Evolutionary conservation across 305 asterid species (phyloP), one percentile per base, ranked within the genome.

Genomic region (Rubia balearica): DNA sequence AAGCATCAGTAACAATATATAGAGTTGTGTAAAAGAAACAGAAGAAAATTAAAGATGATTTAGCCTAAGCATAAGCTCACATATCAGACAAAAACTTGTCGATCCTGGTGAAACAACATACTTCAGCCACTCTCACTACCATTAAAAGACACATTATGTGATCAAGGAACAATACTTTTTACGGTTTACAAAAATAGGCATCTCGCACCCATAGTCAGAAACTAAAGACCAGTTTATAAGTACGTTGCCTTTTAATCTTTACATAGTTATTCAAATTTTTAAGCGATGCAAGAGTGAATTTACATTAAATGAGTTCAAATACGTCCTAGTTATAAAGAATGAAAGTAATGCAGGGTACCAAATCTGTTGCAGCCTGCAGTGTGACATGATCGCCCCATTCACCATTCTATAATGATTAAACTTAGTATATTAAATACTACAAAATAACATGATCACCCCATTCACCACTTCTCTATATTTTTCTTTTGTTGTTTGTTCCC

Each of bases 361-460:
- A 85, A 83, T 93, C 97, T 61, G 98, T 88, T 51, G 98, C 97
- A 21, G 97, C 98, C 83, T 90, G 98, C 79, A 90, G 77, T 12
- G 98, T 90, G 75, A 92, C 76, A 69, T 90, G 96, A 81, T 92
- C 96, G 11, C 96, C 96, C 96, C 95, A 90, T 83, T 90, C 96
- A 45, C 96, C 96, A 17, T 80, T 78, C 81, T 97, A 88, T 85
- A 75, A 67, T 16, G n/a, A 19, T 61, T 5, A 60, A 40, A 13
- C 41, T 33, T 21, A n/a, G 38, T 33, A 33, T 3, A 3, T 30
- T 3, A 14, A 24, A 36, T 22, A 69, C 19, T 51, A 60, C 24
- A 53, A 63, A 71, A 46, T n/a, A 63, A n/a, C n/a, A n/a, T n/a
- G n/a, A n/a, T 56, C 8, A 3, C 13, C 1, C 8, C 7, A 16